Conservation (phyloP, 768 basidiomycete species). For the Podaxis carcinomalis region DNA sequence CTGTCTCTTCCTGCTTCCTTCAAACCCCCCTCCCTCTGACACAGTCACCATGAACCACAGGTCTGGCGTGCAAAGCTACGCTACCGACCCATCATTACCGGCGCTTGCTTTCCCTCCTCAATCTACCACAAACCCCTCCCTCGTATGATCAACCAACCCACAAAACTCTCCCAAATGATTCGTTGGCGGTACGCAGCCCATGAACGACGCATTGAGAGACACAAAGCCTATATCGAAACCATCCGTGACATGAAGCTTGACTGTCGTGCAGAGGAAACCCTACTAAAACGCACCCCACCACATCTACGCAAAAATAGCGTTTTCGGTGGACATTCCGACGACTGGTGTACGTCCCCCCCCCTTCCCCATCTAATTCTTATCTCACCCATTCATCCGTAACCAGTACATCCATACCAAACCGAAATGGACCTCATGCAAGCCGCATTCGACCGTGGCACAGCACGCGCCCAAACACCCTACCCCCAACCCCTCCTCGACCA, state of each 20-base stretch:
- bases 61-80: constrained; percentile 51
- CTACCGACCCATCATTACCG: constrained; percentile 67
- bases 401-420: constrained; percentile 35
- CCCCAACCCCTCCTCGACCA: constrained; percentile 43
- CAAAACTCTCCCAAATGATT: constrained; percentile 69
- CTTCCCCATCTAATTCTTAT: neutral
- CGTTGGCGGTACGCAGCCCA: constrained; percentile 32
- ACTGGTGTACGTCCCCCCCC: constrained; percentile 38
- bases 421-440: constrained; percentile 26
- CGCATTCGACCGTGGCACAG: constrained; percentile 34
- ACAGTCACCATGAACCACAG: constrained; percentile 25
- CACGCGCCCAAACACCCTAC: constrained; percentile 38
- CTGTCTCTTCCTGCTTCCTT: constrained; percentile 15
- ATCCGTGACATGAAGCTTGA: constrained; percentile 30
- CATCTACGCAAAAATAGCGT: constrained; percentile 8
- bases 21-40: neutral
- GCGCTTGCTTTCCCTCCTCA: constrained; percentile 62
- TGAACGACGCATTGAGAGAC: constrained; percentile 37
- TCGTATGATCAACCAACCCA: constrained; percentile 75
- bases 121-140: constrained; percentile 69
- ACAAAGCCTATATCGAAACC: constrained; percentile 25
- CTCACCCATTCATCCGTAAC: neutral
- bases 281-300: constrained; percentile 6
- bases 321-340: constrained; percentile 19
- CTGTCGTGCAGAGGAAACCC: constrained; percentile 29